phyloP scores from a whole-genome alignment of 2,329 filamentous ascomycete species.

The Beauveria rudraprayagi region DNA sequence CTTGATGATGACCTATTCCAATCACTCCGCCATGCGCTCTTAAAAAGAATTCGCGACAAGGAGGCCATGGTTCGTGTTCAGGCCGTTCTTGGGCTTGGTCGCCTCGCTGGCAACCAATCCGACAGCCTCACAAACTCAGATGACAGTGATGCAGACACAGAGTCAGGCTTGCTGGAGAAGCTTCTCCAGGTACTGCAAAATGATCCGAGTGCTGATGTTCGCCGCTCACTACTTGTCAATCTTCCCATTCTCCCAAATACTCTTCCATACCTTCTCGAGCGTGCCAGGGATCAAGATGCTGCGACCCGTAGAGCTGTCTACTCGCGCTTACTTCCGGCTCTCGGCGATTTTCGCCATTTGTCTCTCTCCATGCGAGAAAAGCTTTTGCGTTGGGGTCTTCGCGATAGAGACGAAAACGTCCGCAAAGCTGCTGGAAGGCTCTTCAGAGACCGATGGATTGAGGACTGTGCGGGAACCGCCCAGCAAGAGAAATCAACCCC shows the following conservation, averaged over 20 bases:
- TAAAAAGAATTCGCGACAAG: slow-evolving; percentile 87
- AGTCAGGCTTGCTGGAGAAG: slow-evolving; percentile 68
- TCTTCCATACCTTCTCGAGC: slow-evolving; percentile 78
- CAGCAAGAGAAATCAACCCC: slow-evolving; percentile 55
- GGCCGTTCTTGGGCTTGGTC: slow-evolving; percentile 81
- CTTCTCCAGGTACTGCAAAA: slow-evolving; percentile 85
- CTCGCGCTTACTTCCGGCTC: slow-evolving; percentile 72
- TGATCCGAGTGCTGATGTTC: slow-evolving; percentile 87
- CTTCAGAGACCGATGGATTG: slow-evolving; percentile 95
- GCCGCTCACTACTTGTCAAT: slow-evolving; percentile 80
- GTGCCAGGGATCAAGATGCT: slow-evolving; percentile 81
- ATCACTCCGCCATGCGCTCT: slow-evolving; percentile 66
- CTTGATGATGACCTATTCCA: slow-evolving; percentile 91
- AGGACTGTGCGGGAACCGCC: slow-evolving; percentile 72
- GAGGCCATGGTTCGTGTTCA: slow-evolving; percentile 88
- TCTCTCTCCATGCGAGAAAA: slow-evolving; percentile 94
- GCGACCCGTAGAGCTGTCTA: slow-evolving; percentile 81
- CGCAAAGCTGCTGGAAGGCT: slow-evolving; percentile 83
- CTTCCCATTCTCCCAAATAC: slow-evolving; percentile 79
- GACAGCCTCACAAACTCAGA: slow-evolving; percentile 64
- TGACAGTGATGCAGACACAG: slow-evolving; percentile 55
- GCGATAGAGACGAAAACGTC: slow-evolving; percentile 90
- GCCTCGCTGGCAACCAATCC: slow-evolving; percentile 70
- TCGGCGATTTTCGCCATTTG: slow-evolving; percentile 91
- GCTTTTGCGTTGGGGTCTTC: slow-evolving; percentile 84